Percentiles rank a stretch among this genome's conserved stretches.
phyloP scores from a whole-genome alignment of 2,329 filamentous ascomycete genomes.

The Talaromyces sp. region DNA sequence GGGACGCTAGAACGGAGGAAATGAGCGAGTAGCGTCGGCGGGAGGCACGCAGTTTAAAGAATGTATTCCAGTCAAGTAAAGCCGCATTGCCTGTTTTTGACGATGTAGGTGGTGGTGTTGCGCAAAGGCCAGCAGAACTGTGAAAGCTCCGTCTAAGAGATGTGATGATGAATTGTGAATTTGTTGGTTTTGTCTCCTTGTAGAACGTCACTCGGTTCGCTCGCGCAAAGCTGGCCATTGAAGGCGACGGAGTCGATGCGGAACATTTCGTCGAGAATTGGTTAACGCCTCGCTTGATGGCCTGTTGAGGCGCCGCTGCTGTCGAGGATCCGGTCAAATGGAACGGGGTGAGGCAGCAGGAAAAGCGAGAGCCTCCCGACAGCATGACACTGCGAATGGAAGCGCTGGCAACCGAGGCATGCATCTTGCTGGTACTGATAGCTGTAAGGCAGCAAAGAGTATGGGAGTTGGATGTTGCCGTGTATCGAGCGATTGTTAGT shows the following conservation, averaged over 20 bases:
- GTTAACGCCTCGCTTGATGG: slow-evolving; percentile 7
- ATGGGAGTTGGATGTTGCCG: not conserved
- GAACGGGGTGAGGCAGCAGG: slow-evolving; percentile 25
- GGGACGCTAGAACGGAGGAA: slow-evolving; percentile 66
- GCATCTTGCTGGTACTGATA: slow-evolving; percentile 22
- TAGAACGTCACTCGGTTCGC: not conserved
- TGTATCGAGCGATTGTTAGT: not conserved
- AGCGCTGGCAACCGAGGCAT: slow-evolving; percentile 27
- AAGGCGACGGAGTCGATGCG: slow-evolving; percentile 5
- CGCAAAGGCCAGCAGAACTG: not conserved
- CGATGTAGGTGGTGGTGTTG: slow-evolving; percentile 21
- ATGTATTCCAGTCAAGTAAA: slow-evolving; percentile 82
- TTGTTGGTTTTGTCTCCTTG: not conserved
- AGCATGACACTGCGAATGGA: slow-evolving; percentile 35
- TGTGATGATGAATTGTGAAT: slow-evolving; percentile 11
- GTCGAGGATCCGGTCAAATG: slow-evolving; percentile 11
- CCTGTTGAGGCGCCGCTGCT: not conserved
- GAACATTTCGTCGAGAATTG: slow-evolving; percentile 16
- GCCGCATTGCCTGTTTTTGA: slow-evolving; percentile 24
- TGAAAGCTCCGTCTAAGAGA: slow-evolving; percentile 11
- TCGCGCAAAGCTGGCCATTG: not conserved
- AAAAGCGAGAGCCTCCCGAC: slow-evolving; percentile 20
- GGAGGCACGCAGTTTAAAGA: slow-evolving; percentile 83
- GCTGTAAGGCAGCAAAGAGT: not conserved
- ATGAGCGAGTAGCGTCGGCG: slow-evolving; percentile 79